Evolutionary conservation across 805 yeast species (phyloP), one percentile per base, ranked within the genome.

Genomic region (Grigorovia jiainica): DNA sequence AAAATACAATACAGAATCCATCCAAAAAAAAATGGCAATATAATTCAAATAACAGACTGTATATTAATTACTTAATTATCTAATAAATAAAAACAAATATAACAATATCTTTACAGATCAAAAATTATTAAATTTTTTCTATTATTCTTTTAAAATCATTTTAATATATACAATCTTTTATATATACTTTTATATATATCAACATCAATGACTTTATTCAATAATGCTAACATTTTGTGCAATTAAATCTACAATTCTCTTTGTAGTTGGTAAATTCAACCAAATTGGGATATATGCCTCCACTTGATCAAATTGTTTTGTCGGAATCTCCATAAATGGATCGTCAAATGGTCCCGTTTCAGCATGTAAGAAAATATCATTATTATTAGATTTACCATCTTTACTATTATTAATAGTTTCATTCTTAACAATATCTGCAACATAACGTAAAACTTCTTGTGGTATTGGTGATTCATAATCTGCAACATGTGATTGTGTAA

Each of bases 201-300:
- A n/a, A n/a, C n/a, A n/a, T n/a, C n/a, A n/a, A n/a, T n/a, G n/a
- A n/a, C 7, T 36, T 21, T 32, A 40, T 32, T 44, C 44, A 15
- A 33, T 27, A 11, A 72, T 85, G 18, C 82, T 71, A 15, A 90
- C 94, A 57, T 82, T 82, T 64, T 78, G 81, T 10, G 95, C 85
- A 37, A 83, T 90, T 52, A 92, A 70, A 60, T 89, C 96, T 32
- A 89, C 85, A 38, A 92, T 78, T 63, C 92, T 74, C 68, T 94
- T 82, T 30, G 94, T 80, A 33, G 76, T 80, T 35, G 97, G 97
- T 49, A 89, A 76, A 52, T 82, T 84, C 65, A 92, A 70, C 85
- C 94, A 85, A 1, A 95, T 89, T 32, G 98, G 98, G 47, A 92
- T 90, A 58, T 89, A 92, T 15, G 95, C 87, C 67, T 85, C 87